Evolutionary conservation across 139 green algal genomes (phyloP).

Genomic region (Marvania coccoides): DNA sequence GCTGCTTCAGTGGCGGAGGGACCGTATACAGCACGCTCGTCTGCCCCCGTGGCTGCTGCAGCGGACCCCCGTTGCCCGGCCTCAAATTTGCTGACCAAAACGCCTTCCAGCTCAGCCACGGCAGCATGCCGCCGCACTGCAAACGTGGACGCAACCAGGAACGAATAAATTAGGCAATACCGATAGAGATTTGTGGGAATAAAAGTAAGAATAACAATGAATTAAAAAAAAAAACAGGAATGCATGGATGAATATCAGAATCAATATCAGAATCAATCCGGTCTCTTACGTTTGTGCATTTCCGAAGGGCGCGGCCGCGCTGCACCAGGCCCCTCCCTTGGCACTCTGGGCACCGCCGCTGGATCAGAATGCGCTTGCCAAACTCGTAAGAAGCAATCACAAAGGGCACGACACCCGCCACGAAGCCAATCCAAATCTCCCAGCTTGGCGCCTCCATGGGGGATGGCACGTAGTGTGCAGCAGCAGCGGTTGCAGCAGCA

Average conservation of each 20-base stretch:
- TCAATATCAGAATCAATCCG: too few species aligned
- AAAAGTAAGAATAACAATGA: not conserved
- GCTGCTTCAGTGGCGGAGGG: too few species aligned
- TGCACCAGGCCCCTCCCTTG: conserved; percentile 60
- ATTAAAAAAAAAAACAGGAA: too few species aligned
- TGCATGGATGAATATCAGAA: too few species aligned
- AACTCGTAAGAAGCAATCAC: conserved; percentile 75
- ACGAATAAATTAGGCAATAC: not conserved
- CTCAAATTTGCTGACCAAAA: conserved; percentile 64
- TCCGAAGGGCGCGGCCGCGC: conserved; percentile 26
- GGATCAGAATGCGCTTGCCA: conserved; percentile 80
- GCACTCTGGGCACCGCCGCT: conserved; percentile 67
- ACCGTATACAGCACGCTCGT: conserved; percentile 14
- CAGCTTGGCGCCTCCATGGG: conserved; percentile 38
- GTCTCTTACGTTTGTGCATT: conserved; percentile 1
- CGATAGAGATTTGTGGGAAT: not conserved
- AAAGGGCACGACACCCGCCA: conserved; percentile 67
- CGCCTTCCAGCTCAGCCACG: conserved; percentile 70
- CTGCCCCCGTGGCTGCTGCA: conserved; percentile 39
- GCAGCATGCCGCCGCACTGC: conserved; percentile 80
- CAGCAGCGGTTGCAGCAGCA: conserved; percentile 1
- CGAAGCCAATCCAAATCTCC: conserved; percentile 64
- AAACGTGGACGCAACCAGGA: conserved; percentile 43
- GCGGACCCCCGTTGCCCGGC: conserved; percentile 75
- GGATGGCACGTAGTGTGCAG: conserved; percentile 21